These are phyloP conservation scores for Quercus berberidifolia DNA, from an alignment of 306 rosid species.

Conservation along the genomic window DNA sequence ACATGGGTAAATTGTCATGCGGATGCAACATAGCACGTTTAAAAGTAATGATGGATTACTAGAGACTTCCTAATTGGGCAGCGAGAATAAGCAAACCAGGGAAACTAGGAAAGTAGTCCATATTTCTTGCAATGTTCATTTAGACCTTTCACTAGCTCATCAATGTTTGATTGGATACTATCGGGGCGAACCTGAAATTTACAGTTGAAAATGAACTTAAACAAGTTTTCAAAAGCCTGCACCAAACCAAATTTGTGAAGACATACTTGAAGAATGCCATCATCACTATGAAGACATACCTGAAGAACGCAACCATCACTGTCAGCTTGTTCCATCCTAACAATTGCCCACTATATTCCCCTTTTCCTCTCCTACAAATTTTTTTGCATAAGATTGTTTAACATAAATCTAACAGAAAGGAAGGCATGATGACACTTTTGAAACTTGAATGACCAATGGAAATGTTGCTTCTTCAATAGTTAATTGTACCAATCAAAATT, in stretches of 20 bases:
- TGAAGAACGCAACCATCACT: conserved; percentile 51
- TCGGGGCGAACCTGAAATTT: conserved; percentile 63
- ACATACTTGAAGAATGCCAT: conserved; percentile 63
- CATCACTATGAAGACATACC: conserved; percentile 51
- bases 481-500: too few relatives aligned
- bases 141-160: conserved; percentile 72
- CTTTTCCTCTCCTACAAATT: conserved; percentile 71
- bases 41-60: conserved; percentile 3
- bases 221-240: conserved; percentile 11
- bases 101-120: conserved; percentile 49
- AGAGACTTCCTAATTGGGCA: background rate
- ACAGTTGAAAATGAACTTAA: conserved; percentile 25
- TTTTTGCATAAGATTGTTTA: conserved; percentile 14
- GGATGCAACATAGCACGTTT: background rate
- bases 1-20: background rate
- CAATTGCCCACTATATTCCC: conserved; percentile 80
- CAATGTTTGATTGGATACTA: conserved; percentile 65
- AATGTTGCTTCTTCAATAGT: background rate
- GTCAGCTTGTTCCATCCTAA: conserved; percentile 75
- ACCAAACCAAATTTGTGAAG: background rate
- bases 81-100: conserved; percentile 9
- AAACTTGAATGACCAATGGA: conserved; percentile 16
- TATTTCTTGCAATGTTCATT: conserved; percentile 90
- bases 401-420: conserved; percentile 11
- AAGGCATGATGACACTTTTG: conserved; percentile 2